These are phyloP conservation scores for Paecilomyces variotii DNA, from an alignment of 2,329 filamentous ascomycete species.

Conservation along the genomic window DNA sequence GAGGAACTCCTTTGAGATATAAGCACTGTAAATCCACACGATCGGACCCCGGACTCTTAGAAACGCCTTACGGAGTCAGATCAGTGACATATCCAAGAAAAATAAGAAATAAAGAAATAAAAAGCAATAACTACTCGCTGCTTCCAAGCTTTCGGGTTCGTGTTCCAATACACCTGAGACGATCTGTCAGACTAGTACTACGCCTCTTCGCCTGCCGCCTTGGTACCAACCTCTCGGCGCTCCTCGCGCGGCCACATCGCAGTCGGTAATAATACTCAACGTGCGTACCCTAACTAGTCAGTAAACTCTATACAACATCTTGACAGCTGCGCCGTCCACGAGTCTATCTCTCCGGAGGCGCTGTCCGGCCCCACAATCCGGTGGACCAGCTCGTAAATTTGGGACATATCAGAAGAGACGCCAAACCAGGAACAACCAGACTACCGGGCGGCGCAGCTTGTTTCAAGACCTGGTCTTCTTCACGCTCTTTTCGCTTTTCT, in stretches of 20 bases:
- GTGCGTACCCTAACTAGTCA: neutral
- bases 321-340: neutral
- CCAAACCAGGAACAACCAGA: neutral
- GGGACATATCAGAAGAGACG: neutral
- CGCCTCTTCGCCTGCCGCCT: neutral
- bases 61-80: neutral
- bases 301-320: neutral
- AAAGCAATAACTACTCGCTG: neutral
- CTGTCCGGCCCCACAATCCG: neutral
- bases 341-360: neutral
- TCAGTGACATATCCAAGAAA: neutral
- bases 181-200: neutral
- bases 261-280: too few species aligned
- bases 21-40: neutral
- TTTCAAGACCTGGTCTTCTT: neutral
- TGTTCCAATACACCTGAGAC: neutral
- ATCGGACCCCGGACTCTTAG: neutral
- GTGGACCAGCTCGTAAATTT: neutral
- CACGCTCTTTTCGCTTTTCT: neutral
- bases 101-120: neutral
- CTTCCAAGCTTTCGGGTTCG: neutral
- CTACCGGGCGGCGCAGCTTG: neutral
- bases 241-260: neutral
- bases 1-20: neutral
- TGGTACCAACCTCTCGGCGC: neutral